Evolutionary conservation across 179 eudicot genomes (phyloP), one percentile per base, ranked within the genome.

Genomic region (Beta macrorhiza): DNA sequence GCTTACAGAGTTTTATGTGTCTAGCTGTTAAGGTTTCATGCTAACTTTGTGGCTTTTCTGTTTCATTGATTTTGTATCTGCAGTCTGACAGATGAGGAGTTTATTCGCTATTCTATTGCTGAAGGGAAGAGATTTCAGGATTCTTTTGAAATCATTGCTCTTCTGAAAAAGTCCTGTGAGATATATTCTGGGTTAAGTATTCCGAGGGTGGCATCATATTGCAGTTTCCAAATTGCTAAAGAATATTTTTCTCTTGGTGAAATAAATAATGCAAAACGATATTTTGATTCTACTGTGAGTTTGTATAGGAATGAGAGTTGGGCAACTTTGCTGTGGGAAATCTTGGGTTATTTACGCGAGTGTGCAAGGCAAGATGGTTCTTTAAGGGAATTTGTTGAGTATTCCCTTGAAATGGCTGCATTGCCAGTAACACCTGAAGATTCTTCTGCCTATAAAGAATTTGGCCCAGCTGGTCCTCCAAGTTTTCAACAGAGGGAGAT

Each of bases 341-440:
- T 87, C 80, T 87, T 97, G 84, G 99, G 97, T 78, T 97, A 90
- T 82, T 86, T 97, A 71, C 91, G 97, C 74, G 98, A 97, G 88
- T 97, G 99, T 85, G 89, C 99, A 61, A 90, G 87, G 82, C 85
- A 22, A 77, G 89, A 87, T 78, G 86, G 90, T 77, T 89, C 89
- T 14, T 85, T 86, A n/a, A 91, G 91, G 84, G 97, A 90, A 81
- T 94, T 92, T 87, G 83, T 89, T 0, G 97, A 92, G 83, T 91
- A 91, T 82, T 94, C 99, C 64, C 93, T 97, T 86, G 99, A 97
- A 89, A 94, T 97, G 98, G 95, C 99, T 82, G 95, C 98, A n/a
- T 80, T 97, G 84, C 98, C 99, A 2, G 85, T 92, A 59, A 85
- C 88, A 81, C 82, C 89, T 62, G 82, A 75, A 81, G 84, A 84